Percentiles rank a stretch among this genome's conserved stretches.
phyloP scores from a whole-genome alignment of 2,329 filamentous ascomycete species.

The Trichoderma atrobrunneum region DNA sequence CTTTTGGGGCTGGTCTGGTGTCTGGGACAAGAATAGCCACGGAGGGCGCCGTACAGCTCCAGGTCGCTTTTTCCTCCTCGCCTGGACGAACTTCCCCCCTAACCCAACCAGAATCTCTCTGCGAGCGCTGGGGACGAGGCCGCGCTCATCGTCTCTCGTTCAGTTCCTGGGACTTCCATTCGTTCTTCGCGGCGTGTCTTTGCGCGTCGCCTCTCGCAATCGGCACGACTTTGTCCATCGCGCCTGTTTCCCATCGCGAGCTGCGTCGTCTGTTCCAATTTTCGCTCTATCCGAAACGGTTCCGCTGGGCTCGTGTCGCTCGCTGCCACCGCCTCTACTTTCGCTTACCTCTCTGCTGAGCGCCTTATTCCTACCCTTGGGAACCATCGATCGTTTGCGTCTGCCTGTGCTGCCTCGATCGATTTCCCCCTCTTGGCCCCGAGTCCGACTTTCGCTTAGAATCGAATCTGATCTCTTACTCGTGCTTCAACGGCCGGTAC shows the following conservation, averaged over 20 bases:
- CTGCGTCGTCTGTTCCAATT: background rate
- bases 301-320: slow-evolving; percentile 18
- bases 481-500: background rate
- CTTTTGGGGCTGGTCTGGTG: background rate
- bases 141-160: slow-evolving; percentile 19
- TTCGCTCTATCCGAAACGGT: slow-evolving; percentile 18
- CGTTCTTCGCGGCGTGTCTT: slow-evolving; percentile 11
- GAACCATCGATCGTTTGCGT: background rate
- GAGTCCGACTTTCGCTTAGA: background rate
- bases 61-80: background rate
- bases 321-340: slow-evolving; percentile 9
- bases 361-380: background rate
- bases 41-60: slow-evolving; percentile 3
- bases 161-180: background rate
- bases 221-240: background rate
- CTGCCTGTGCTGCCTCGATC: background rate
- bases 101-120: slow-evolving; percentile 13
- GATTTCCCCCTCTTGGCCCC: background rate
- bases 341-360: slow-evolving; percentile 6
- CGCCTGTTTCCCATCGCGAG: slow-evolving; percentile 1
- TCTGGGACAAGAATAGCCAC: slow-evolving; percentile 2
- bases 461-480: background rate
- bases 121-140: slow-evolving; percentile 11
- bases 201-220: background rate
- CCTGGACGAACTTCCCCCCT: slow-evolving; percentile 14